phyloP scores from a whole-genome alignment of 257 asterid species.

The Ophiorrhiza pumila region DNA sequence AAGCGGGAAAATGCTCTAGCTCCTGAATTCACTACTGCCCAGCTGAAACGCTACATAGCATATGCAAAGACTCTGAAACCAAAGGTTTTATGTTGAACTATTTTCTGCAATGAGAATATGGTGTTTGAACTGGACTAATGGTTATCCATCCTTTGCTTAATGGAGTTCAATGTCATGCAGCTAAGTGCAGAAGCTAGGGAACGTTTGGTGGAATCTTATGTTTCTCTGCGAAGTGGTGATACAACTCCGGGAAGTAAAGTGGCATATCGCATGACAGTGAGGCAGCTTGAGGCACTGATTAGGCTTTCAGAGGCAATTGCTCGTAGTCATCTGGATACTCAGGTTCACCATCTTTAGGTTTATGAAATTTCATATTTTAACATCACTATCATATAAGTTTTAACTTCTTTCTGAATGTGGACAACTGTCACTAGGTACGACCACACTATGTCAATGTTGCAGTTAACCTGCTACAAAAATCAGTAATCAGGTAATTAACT shows the following conservation, averaged over 20 bases:
- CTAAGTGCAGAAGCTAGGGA: constrained; percentile 68
- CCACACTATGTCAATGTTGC: constrained; percentile 73
- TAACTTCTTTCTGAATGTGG: constrained; percentile 13
- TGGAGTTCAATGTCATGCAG: constrained; percentile 43
- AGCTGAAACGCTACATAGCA: constrained; percentile 79
- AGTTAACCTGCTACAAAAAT: constrained; percentile 74
- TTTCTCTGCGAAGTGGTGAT: constrained; percentile 82
- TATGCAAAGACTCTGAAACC: constrained; percentile 92
- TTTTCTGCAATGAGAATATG: not conserved
- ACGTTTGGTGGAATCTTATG: constrained; percentile 87
- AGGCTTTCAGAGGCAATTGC: constrained; percentile 99
- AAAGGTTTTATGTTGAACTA: constrained; percentile 42
- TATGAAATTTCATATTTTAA: not conserved
- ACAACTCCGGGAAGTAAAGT: constrained; percentile 94
- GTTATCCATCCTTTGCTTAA: constrained; percentile 14
- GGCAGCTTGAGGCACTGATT: constrained; percentile 92
- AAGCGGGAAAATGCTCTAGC: constrained; percentile 75
- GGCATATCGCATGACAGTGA: constrained; percentile 98
- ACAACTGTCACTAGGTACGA: constrained; percentile 49
- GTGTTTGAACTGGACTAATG: not conserved
- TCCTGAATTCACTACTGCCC: constrained; percentile 79
- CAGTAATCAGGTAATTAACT: constrained; percentile 70
- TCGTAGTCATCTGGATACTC: constrained; percentile 69
- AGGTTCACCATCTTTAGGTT: constrained; percentile 40
- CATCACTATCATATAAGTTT: not conserved